Evolutionary conservation across 2,329 filamentous ascomycete genomes (phyloP), one percentile per base, ranked within the genome.

Genomic region (Diplodia scrobiculata): DNA sequence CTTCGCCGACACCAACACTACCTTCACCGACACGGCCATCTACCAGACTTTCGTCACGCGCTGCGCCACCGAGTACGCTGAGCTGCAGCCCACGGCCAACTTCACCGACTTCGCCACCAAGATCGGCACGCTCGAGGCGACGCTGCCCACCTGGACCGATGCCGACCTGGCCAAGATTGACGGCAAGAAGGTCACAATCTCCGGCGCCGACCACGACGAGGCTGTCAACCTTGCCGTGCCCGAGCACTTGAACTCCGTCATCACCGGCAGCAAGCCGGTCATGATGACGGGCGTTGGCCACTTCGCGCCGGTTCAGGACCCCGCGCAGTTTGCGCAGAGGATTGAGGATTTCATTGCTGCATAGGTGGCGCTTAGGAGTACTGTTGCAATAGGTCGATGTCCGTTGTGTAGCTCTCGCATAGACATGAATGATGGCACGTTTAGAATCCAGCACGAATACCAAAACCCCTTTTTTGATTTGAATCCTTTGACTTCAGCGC

Each of bases 291-390:
- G 73, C 1, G 79, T 80, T 5, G 80, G 79, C 67, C 79, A 81
- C 67, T 81, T 81, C 69, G 79, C 79, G 41, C 79, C 79, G 1
- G 38, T 80, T 17, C 79, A 81, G 68, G 74, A 81, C 68, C 77
- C 79, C 29, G 21, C n/a, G 4, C 67, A 67, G 63, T 70, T 72
- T 38, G 59, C 67, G 60, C 60, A 36, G 27, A 69, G 68, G 13
- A 66, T 72, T 2, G 53, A 67, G 51, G 65, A 62, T 2, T 69
- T 62, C 29, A 62, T 62, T 25, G 58, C 58, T n/a, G 58, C 58
- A n/a, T 62, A 62, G 58, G 25, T 25, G 25, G 27, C 10, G 9
- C 3, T 21, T 19, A 41, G 7, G 32, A 11, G 25, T 17, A 17
- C 11, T 6, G 9, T 38, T 34, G 52, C 17, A 54, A 29, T 7